A percentile compares a stretch with the other conserved stretches of the same genome.
phyloP scores from a whole-genome alignment of 305 asterid genomes.

The Andrographis paniculata region DNA sequence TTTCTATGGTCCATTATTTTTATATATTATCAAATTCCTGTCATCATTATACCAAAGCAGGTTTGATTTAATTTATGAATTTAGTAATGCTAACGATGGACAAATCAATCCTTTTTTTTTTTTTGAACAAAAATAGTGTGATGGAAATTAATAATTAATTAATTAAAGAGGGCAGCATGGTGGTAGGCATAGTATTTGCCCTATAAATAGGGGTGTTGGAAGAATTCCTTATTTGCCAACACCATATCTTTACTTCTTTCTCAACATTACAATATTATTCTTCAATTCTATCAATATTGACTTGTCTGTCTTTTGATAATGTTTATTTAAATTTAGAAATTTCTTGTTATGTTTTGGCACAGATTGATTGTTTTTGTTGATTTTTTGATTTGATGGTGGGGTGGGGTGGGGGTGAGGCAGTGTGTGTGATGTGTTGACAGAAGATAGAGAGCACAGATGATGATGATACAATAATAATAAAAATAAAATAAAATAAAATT shows the following conservation, averaged over 20 bases:
- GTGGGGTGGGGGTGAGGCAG: slow-evolving; percentile 20
- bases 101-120: slow-evolving; percentile 4
- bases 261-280: neutral
- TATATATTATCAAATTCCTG: neutral
- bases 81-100: slow-evolving; percentile 17
- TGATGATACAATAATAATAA: slow-evolving; percentile 19
- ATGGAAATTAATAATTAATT: too few relatives aligned
- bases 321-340: too few relatives aligned
- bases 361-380: neutral
- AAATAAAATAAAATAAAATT: too few relatives aligned
- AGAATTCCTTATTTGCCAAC: slow-evolving; percentile 15
- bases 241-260: slow-evolving; percentile 7
- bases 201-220: slow-evolving; percentile 31
- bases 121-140: neutral
- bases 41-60: slow-evolving; percentile 6
- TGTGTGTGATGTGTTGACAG: slow-evolving; percentile 46
- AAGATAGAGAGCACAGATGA: slow-evolving; percentile 57
- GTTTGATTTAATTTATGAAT: slow-evolving; percentile 23
- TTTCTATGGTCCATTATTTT: too few relatives aligned
- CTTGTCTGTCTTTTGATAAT: too few relatives aligned
- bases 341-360: too few relatives aligned
- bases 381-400: slow-evolving; percentile 10
- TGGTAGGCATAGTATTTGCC: neutral
- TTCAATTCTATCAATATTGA: too few relatives aligned
- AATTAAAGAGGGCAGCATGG: too few relatives aligned